Percentiles rank a stretch among this genome's conserved stretches.
phyloP scores from a whole-genome alignment of 768 basidiomycete species.

The Serpula lacrymans region DNA sequence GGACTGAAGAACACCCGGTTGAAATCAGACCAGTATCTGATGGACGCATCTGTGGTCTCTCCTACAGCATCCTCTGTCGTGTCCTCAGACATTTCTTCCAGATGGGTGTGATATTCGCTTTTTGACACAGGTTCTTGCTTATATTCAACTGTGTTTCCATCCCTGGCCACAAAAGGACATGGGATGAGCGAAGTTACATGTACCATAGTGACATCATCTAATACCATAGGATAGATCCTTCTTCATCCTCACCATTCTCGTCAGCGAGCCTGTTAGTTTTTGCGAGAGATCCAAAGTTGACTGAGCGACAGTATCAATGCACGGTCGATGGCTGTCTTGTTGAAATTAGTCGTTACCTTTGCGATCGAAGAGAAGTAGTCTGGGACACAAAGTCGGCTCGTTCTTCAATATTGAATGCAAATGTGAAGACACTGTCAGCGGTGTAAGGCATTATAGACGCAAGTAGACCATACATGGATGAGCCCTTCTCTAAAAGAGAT shows the following conservation, averaged over 20 bases:
- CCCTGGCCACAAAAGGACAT: constrained; percentile 34
- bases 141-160: constrained; percentile 45
- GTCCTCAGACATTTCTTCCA: constrained; percentile 25
- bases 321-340: constrained; percentile 1
- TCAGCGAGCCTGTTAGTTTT: constrained; percentile 38
- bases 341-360: constrained; percentile 43
- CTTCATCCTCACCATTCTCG: constrained; percentile 17
- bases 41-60: constrained; percentile 15
- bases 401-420: constrained; percentile 9
- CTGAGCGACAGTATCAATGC: constrained; percentile 32
- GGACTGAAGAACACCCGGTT: constrained; percentile 57
- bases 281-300: constrained; percentile 62
- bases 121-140: constrained; percentile 49
- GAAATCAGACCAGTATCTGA: constrained; percentile 52
- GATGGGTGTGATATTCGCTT: constrained; percentile 52
- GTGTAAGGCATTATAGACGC: constrained; percentile 16
- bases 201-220: constrained; percentile 13
- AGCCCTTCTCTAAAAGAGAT: constrained; percentile 66
- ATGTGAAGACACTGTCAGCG: constrained; percentile 1
- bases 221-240: constrained; percentile 4
- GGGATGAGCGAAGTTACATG: not conserved
- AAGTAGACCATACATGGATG: no score
- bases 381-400: constrained; percentile 51
- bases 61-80: constrained; percentile 10
- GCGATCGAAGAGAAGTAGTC: constrained; percentile 63